Percentiles rank a stretch among this genome's conserved stretches.
phyloP scores from a whole-genome alignment of 768 basidiomycete genomes.

The Brasilioporus rufonigricans region DNA sequence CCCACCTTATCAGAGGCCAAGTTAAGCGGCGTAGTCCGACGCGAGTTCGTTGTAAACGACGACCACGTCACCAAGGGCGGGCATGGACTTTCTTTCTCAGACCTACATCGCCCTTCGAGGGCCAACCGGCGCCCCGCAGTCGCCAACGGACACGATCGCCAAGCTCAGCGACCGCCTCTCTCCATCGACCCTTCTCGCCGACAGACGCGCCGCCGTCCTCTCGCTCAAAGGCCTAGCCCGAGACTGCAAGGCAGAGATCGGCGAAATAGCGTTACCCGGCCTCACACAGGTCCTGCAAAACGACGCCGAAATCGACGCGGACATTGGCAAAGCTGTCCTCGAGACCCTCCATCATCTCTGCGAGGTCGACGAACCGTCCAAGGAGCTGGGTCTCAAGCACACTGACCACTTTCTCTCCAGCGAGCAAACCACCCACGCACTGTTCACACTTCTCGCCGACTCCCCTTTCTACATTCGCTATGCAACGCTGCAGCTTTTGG shows the following conservation, averaged over 20 bases:
- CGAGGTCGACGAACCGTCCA: constrained; percentile 61
- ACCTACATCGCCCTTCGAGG: constrained; percentile 85
- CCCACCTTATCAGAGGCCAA: too few species aligned
- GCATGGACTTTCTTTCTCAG: constrained; percentile 83
- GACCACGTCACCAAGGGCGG: background rate
- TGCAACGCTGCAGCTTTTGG: constrained; percentile 78
- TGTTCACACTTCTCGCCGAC: constrained; percentile 76
- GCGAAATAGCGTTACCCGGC: constrained; percentile 69
- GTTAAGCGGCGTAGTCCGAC: too few species aligned
- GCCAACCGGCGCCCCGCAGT: constrained; percentile 80
- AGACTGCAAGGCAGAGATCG: constrained; percentile 90
- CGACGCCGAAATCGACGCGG: constrained; percentile 87
- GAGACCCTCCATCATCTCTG: constrained; percentile 88
- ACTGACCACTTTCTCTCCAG: constrained; percentile 76
- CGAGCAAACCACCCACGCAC: constrained; percentile 67
- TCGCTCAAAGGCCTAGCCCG: constrained; percentile 89
- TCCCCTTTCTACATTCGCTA: constrained; percentile 84
- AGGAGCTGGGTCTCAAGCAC: constrained; percentile 78
- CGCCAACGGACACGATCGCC: constrained; percentile 79
- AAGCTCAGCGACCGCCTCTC: constrained; percentile 88
- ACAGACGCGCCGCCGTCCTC: constrained; percentile 90
- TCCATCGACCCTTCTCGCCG: constrained; percentile 85
- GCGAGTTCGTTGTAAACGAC: background rate
- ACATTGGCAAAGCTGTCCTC: constrained; percentile 88
- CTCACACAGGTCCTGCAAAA: constrained; percentile 80